These are phyloP conservation scores for Blakeslea trispora DNA, from an alignment of 371 early-diverging fungal genomes.

Conservation along the genomic window DNA sequence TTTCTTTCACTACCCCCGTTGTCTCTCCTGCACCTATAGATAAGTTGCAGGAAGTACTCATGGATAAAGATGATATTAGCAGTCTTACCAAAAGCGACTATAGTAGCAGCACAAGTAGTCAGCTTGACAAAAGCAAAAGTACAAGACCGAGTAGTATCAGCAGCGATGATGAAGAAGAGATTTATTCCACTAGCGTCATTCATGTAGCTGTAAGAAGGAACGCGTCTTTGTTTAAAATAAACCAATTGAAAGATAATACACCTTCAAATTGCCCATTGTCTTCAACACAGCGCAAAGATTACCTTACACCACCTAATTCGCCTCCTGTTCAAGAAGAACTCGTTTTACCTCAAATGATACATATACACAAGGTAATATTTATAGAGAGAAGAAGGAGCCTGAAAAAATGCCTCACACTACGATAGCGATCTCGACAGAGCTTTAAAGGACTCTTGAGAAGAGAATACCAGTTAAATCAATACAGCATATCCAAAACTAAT, in stretches of 20 bases:
- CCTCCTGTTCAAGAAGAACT: constrained; percentile 8
- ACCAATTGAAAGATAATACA: constrained; percentile 7
- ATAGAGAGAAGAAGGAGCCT: background rate
- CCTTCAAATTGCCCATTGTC: no score
- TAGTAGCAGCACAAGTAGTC: no score
- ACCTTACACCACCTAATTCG: constrained; percentile 14
- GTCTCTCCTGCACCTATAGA: background rate
- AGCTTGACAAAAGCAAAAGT: no score
- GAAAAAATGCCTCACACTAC: no score
- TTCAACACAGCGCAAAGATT: constrained; percentile 8
- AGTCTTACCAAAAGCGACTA: no score
- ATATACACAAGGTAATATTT: constrained; percentile 23
- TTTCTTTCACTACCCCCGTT: background rate
- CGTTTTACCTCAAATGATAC: constrained; percentile 11
- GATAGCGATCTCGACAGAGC: constrained; percentile 24
- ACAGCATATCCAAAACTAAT: constrained; percentile 12
- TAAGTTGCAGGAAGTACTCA: background rate
- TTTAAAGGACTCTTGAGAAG: constrained; percentile 23
- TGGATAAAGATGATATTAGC: background rate
- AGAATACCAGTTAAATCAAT: constrained; percentile 19
- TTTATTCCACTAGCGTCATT: constrained; percentile 3
- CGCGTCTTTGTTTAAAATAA: constrained; percentile 23
- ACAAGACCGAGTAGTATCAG: no score
- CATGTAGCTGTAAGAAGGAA: constrained; percentile 22
- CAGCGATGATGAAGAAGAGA: constrained; percentile 7